phyloP scores from a whole-genome alignment of 257 asterid genomes.

The Thymus mandschuricus region DNA sequence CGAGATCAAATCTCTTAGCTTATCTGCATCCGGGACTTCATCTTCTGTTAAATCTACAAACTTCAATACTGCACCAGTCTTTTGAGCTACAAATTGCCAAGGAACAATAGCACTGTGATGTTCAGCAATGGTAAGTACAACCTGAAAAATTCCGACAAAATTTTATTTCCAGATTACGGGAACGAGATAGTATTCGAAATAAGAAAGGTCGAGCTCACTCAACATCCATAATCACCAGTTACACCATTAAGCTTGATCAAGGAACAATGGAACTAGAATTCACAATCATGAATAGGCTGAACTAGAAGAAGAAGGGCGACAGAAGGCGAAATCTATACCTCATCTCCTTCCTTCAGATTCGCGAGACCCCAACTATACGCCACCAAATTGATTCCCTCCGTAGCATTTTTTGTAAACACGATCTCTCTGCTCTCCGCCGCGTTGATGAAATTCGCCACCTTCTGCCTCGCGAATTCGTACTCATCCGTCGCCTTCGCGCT shows the following conservation, averaged over 20 bases:
- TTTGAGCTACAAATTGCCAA: constrained; percentile 98
- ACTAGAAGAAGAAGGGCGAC: neutral
- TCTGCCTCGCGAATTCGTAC: constrained; percentile 82
- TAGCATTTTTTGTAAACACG: constrained; percentile 93
- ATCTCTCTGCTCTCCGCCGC: constrained; percentile 71
- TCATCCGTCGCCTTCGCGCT: constrained; percentile 94
- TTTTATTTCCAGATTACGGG: constrained; percentile 9
- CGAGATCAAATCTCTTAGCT: constrained; percentile 63
- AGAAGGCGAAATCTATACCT: constrained; percentile 48
- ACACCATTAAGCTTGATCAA: no score
- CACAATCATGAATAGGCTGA: constrained; percentile 26
- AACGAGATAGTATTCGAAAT: neutral
- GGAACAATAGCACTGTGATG: constrained; percentile 99
- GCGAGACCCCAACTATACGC: constrained; percentile 93
- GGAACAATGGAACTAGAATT: neutral
- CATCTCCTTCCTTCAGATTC: constrained; percentile 82
- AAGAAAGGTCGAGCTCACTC: neutral
- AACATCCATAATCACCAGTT: no score
- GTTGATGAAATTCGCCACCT: constrained; percentile 84
- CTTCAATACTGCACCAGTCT: constrained; percentile 86
- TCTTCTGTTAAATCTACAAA: constrained; percentile 63
- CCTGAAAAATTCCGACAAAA: constrained; percentile 45
- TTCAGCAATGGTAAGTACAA: constrained; percentile 82
- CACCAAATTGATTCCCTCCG: constrained; percentile 95
- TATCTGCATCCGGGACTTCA: constrained; percentile 80